phyloP scores from a whole-genome alignment of 495 filamentous ascomycete species.

The Hypoxylon lienhwacheense region DNA sequence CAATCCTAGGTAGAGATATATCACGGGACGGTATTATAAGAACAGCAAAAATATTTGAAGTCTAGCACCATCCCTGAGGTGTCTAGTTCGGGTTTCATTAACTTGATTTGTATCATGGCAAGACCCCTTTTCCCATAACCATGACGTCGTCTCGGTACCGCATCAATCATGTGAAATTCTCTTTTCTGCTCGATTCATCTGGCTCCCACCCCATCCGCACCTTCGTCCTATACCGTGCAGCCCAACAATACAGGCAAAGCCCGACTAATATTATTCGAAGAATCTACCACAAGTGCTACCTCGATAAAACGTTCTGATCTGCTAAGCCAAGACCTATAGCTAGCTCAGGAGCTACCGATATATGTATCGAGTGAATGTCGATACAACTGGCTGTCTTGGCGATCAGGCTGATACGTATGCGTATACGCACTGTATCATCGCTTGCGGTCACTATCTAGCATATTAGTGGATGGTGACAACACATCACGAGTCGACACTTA shows the following conservation, averaged over 20 bases:
- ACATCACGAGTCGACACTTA: conserved; percentile 53
- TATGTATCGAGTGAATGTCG: conserved; percentile 17
- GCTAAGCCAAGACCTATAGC: conserved; percentile 26
- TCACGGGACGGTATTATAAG: conserved; percentile 3
- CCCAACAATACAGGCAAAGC: conserved; percentile 16
- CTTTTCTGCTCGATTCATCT: conserved; percentile 12
- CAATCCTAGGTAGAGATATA: neutral
- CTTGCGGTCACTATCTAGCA: conserved; percentile 36
- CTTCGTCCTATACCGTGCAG: conserved; percentile 2
- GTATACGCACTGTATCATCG: conserved; percentile 28
- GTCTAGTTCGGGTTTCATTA: conserved; percentile 27
- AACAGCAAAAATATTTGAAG: conserved; percentile 1
- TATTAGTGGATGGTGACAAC: conserved; percentile 3
- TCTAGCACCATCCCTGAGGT: conserved; percentile 5
- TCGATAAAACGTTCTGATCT: conserved; percentile 20
- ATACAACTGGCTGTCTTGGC: conserved; percentile 10
- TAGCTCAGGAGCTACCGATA: conserved; percentile 14
- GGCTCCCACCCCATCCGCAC: conserved; percentile 2
- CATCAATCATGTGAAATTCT: conserved; percentile 9
- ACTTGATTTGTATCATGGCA: conserved; percentile 19
- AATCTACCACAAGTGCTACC: conserved; percentile 15
- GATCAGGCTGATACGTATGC: conserved; percentile 19
- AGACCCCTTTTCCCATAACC: conserved; percentile 10
- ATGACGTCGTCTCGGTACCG: conserved; percentile 6
- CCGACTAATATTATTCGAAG: conserved; percentile 10